phyloP scores from a whole-genome alignment of 192 early-diverging fungal genomes.

The Coemansia sp. region DNA sequence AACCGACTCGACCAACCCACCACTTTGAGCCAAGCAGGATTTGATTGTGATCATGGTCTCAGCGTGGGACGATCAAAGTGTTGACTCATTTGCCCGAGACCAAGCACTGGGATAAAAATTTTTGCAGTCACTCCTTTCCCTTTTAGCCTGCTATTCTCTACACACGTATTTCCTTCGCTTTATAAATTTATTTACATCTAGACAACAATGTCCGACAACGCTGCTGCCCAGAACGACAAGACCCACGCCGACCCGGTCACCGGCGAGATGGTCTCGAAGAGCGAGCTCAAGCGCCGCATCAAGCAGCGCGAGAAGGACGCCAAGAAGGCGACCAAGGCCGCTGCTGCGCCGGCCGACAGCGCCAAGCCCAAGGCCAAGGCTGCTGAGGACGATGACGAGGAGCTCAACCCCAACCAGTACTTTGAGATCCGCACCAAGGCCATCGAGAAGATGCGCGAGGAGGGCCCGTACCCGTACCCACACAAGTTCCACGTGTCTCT shows the following conservation, averaged over 20 bases:
- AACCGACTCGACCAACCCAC: too few relatives aligned
- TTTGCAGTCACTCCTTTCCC: too few relatives aligned
- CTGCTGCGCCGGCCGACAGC: constrained; percentile 48
- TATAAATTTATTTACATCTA: background rate
- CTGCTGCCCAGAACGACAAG: constrained; percentile 47
- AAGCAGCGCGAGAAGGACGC: constrained; percentile 92
- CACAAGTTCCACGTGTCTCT: constrained; percentile 96
- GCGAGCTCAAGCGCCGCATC: constrained; percentile 87
- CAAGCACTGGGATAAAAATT: too few relatives aligned
- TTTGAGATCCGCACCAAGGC: constrained; percentile 94
- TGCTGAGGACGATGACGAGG: constrained; percentile 75
- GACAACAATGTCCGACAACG: constrained; percentile 25
- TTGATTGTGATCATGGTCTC: too few relatives aligned
- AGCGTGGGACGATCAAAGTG: too few relatives aligned
- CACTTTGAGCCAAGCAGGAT: too few relatives aligned
- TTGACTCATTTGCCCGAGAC: too few relatives aligned
- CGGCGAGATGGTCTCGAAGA: constrained; percentile 93
- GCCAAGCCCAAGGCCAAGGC: constrained; percentile 43
- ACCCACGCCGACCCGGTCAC: constrained; percentile 77
- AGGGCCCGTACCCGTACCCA: constrained; percentile 91
- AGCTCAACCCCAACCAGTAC: constrained; percentile 90
- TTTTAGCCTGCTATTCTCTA: background rate
- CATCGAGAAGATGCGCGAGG: constrained; percentile 77
- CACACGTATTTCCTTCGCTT: background rate
- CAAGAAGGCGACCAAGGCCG: constrained; percentile 66